phyloP scores from a whole-genome alignment of 1,284 basidiomycete genomes.

The Tilletia indica region DNA sequence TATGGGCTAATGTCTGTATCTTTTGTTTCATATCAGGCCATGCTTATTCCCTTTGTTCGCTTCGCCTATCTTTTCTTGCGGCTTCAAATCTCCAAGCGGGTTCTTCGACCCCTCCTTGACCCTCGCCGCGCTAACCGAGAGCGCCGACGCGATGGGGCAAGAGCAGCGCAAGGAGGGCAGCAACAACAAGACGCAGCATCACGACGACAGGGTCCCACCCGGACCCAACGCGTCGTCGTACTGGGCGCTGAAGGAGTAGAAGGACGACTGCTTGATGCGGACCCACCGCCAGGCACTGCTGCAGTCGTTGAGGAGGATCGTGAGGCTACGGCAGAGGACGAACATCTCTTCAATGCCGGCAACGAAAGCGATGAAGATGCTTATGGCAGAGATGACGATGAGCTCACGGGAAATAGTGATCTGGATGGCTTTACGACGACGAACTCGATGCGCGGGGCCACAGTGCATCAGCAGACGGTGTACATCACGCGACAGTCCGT shows the following conservation, averaged over 20 bases:
- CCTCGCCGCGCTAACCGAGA: slow-evolving; percentile 25
- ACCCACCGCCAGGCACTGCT: neutral
- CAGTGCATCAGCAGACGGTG: slow-evolving; percentile 28
- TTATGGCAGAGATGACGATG: slow-evolving; percentile 23
- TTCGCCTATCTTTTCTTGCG: slow-evolving; percentile 43
- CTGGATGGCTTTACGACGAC: neutral
- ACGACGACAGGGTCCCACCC: neutral
- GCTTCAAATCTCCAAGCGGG: slow-evolving; percentile 21
- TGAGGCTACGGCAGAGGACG: slow-evolving; percentile 17
- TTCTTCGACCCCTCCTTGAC: slow-evolving; percentile 34
- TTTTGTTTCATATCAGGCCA: slow-evolving; percentile 11
- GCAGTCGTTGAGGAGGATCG: neutral
- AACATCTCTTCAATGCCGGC: neutral
- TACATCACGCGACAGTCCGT: slow-evolving; percentile 39
- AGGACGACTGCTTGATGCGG: neutral
- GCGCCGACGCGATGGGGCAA: slow-evolving; percentile 18
- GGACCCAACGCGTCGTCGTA: slow-evolving; percentile 6
- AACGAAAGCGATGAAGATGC: slow-evolving; percentile 22
- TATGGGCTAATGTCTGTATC: too few species aligned
- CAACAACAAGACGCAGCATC: slow-evolving; percentile 18
- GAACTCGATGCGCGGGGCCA: neutral
- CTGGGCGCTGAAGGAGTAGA: slow-evolving; percentile 15
- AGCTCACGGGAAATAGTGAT: neutral
- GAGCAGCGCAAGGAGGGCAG: slow-evolving; percentile 17
- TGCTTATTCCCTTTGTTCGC: slow-evolving; percentile 48